Evolutionary conservation across 495 filamentous ascomycete species (phyloP), one percentile per base, ranked within the genome.

Genomic region (Aspergillus affinis): DNA sequence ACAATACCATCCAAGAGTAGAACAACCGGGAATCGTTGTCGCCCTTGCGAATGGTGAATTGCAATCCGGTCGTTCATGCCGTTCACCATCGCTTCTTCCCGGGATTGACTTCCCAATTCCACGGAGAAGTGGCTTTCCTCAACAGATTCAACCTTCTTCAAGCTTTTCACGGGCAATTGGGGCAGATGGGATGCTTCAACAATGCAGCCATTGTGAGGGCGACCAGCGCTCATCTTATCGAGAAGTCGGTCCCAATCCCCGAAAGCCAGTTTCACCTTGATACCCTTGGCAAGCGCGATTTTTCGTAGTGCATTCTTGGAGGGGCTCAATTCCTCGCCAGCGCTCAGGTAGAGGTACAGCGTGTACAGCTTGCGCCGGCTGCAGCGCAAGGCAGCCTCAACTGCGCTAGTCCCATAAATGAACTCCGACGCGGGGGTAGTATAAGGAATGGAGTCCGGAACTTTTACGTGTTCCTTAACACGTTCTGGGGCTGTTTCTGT

Each of bases 191-290:
- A 96, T 21, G 88, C 87, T 73, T 98, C 94, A 26, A 98, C 82
- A 45, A 98, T 78, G 67, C 87, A 92, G 55, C 93, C 86, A 71
- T 97, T 98, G 69, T 98, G 94, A 32, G 93, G 91, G 56, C 94
- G 82, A n/a, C 86, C 85, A 17, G 75, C 78, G 61, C 86, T 87
- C 87, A 95, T 90, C 71, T 89, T 93, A 69, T 96, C 89, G 71
- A 98, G 77, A 21, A 93, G 67, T 0, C 82, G 78, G 32, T 88
- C 69, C 75, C 80, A 82, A 4, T 82, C 84, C 8, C 67, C 77
- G 61, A 78, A 78, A 9, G 76, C 77, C 57, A 87, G 72, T 20
- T 85, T 77, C 13, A 83, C 75, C 7, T 74, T 62, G 26, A 97
- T 72, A 30, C 79, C 72, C 54, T 79, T 81, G n/a, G 73, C 66